Conservation (phyloP, 2,329 filamentous ascomycete genomes). For the Botrytis galanthina region DNA sequence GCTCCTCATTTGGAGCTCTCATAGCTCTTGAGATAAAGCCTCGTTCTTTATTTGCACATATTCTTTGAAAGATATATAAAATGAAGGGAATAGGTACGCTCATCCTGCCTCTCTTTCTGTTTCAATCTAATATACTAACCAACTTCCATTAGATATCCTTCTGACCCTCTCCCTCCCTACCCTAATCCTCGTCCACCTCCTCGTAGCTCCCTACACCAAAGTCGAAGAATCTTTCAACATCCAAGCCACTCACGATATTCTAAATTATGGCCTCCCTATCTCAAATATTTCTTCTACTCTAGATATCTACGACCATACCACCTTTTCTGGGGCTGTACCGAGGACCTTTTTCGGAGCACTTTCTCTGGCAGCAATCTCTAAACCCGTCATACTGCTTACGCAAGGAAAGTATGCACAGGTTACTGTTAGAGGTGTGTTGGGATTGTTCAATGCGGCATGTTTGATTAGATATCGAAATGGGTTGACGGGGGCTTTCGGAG, state of each 20-base stretch:
- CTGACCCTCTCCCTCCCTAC: slow-evolving; percentile 59
- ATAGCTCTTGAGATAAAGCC: background rate
- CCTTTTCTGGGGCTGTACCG: slow-evolving; percentile 87
- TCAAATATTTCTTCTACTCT: slow-evolving; percentile 53
- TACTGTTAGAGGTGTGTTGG: slow-evolving; percentile 73
- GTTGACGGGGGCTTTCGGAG: slow-evolving; percentile 67
- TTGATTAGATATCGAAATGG: slow-evolving; percentile 64
- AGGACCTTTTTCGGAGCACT: slow-evolving; percentile 85
- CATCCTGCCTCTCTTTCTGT: background rate
- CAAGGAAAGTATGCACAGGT: slow-evolving; percentile 56
- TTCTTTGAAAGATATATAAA: slow-evolving; percentile 16
- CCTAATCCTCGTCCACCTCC: slow-evolving; percentile 66
- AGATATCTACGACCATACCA: slow-evolving; percentile 79
- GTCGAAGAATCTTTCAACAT: slow-evolving; percentile 99
- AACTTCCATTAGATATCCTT: slow-evolving; percentile 43
- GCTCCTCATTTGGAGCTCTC: background rate
- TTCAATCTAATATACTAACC: background rate
- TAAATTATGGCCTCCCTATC: slow-evolving; percentile 73
- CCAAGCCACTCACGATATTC: slow-evolving; percentile 87
- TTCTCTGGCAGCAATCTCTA: slow-evolving; percentile 68
- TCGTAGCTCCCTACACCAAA: slow-evolving; percentile 84
- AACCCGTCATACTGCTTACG: slow-evolving; percentile 60
- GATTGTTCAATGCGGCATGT: slow-evolving; percentile 68
- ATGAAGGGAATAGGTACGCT: slow-evolving; percentile 35
- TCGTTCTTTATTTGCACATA: background rate